Conservation (phyloP, 306 rosid genomes). For the Fagus crenata region DNA sequence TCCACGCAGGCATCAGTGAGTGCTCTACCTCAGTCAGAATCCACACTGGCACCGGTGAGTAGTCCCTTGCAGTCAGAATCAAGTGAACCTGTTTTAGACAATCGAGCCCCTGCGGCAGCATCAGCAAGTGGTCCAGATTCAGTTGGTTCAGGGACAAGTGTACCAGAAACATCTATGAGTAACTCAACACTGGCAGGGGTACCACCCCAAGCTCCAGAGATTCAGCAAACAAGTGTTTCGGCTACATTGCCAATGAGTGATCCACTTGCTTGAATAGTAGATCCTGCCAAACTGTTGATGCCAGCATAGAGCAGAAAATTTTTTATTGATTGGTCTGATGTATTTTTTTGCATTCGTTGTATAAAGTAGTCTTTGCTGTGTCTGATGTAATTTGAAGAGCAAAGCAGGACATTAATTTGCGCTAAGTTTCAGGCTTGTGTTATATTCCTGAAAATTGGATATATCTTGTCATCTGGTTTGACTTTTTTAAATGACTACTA, state of each 20-base stretch:
- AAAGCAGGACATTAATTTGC: neutral
- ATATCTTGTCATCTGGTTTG: neutral
- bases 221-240: slow-evolving; percentile 28
- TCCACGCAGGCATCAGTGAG: slow-evolving; percentile 36
- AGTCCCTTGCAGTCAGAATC: slow-evolving; percentile 33
- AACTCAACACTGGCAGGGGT: slow-evolving; percentile 37
- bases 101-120: slow-evolving; percentile 32
- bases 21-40: slow-evolving; percentile 27
- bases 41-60: slow-evolving; percentile 1
- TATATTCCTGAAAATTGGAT: neutral
- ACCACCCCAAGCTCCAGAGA: slow-evolving; percentile 43
- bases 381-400: slow-evolving; percentile 4
- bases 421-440: neutral
- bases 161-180: slow-evolving; percentile 29
- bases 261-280: slow-evolving; percentile 34
- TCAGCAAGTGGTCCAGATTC: slow-evolving; percentile 41
- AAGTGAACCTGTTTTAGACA: slow-evolving; percentile 35
- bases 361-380: neutral
- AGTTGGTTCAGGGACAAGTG: slow-evolving; percentile 36
- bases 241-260: slow-evolving; percentile 37
- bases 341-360: neutral
- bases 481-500: no score
- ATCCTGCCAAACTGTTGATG: slow-evolving; percentile 17
- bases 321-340: neutral
- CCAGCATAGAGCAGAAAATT: slow-evolving; percentile 16